Percentiles rank a stretch among this genome's conserved stretches.
Conservation (phyloP, 164 flowering plant species). For the Vitis amurensis region DNA sequence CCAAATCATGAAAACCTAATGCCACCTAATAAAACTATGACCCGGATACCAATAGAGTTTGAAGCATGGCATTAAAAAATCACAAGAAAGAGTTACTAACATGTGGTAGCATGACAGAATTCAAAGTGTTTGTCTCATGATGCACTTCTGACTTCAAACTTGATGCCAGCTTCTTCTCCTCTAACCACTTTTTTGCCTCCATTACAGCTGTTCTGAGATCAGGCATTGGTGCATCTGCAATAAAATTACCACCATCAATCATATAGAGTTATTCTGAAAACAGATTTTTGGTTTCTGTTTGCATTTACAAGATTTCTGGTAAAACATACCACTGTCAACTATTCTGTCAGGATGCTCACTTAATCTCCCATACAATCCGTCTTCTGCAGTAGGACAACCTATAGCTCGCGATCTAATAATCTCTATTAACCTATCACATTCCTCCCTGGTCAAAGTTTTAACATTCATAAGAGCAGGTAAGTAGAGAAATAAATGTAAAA, state of each 20-base stretch:
- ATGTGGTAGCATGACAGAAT: slow-evolving; percentile 24
- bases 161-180: slow-evolving; percentile 60
- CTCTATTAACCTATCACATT: slow-evolving; percentile 40
- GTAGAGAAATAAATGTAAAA: background rate
- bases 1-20: background rate
- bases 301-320: slow-evolving; percentile 9
- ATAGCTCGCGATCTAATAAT: slow-evolving; percentile 53
- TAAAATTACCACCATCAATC: slow-evolving; percentile 7
- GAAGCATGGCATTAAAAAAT: background rate
- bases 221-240: slow-evolving; percentile 28
- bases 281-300: slow-evolving; percentile 7
- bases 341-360: slow-evolving; percentile 20
- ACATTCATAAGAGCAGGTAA: slow-evolving; percentile 1
- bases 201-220: slow-evolving; percentile 47
- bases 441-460: slow-evolving; percentile 53
- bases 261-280: slow-evolving; percentile 5
- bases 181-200: slow-evolving; percentile 79
- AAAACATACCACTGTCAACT: slow-evolving; percentile 17
- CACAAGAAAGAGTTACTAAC: slow-evolving; percentile 40
- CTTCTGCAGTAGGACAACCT: slow-evolving; percentile 26
- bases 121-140: slow-evolving; percentile 27
- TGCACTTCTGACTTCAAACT: slow-evolving; percentile 37
- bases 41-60: background rate
- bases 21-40: background rate
- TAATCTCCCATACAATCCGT: slow-evolving; percentile 20